Evolutionary conservation across 1,284 basidiomycete species (phyloP).

Genomic region (Prillingera fragicola): DNA sequence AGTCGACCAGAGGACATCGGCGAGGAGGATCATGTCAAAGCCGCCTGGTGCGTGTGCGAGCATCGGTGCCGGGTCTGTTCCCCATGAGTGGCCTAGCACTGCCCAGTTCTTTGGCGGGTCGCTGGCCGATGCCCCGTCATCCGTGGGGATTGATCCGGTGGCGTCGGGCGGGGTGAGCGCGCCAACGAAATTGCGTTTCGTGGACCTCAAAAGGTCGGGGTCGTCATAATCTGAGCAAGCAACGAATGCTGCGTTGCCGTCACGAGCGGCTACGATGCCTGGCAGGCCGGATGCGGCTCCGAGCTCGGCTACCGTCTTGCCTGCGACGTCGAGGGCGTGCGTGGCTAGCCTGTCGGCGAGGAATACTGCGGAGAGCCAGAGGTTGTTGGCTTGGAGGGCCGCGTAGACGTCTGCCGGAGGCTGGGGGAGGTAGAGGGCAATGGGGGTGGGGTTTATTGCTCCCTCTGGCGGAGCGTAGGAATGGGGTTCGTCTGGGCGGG

Average conservation of each 20-base stretch:
- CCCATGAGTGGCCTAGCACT: constrained; percentile 39
- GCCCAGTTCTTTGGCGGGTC: constrained; percentile 18
- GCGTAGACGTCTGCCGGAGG: constrained; percentile 36
- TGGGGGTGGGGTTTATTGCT: constrained; percentile 17
- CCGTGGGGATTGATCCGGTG: not conserved
- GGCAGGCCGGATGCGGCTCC: constrained; percentile 44
- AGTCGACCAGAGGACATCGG: constrained; percentile 43
- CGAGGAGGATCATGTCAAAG: constrained; percentile 39
- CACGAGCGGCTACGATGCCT: constrained; percentile 24
- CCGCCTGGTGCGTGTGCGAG: constrained; percentile 11
- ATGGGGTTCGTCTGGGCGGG: constrained; percentile 11
- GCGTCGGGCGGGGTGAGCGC: not conserved
- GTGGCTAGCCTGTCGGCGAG: constrained; percentile 36
- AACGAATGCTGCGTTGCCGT: constrained; percentile 19
- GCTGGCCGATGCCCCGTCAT: too few relatives aligned
- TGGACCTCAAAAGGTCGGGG: constrained; percentile 22
- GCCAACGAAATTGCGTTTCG: constrained; percentile 29
- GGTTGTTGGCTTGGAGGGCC: constrained; percentile 42
- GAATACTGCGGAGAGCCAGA: constrained; percentile 44
- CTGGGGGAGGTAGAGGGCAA: constrained; percentile 31
- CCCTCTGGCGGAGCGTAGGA: constrained; percentile 25
- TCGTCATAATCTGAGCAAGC: constrained; percentile 45
- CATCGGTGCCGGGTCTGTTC: constrained; percentile 21
- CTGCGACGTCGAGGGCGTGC: constrained; percentile 15
- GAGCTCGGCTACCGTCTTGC: constrained; percentile 32